phyloP scores from a whole-genome alignment of 805 yeast species.

The Priceomyces melissophilus region DNA sequence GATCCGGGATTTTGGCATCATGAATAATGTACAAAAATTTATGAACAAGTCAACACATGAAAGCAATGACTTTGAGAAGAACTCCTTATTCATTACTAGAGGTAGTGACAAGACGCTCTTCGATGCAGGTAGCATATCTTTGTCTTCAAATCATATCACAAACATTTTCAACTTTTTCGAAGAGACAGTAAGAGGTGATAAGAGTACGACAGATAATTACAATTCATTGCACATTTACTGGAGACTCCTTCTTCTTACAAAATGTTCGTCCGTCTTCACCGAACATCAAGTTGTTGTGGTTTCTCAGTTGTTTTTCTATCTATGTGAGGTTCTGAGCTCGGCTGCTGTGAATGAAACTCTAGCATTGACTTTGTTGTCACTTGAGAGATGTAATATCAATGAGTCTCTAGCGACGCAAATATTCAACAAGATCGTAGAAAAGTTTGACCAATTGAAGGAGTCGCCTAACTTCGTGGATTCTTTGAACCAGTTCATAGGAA shows the following conservation, averaged over 20 bases:
- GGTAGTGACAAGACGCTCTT: no score
- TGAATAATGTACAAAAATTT: slow-evolving; percentile 46
- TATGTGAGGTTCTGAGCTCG: slow-evolving; percentile 42
- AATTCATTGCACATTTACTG: slow-evolving; percentile 40
- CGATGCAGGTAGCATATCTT: no score
- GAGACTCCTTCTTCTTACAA: slow-evolving; percentile 45
- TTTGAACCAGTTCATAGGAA: slow-evolving; percentile 22
- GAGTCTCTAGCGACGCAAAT: no score
- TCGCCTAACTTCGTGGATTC: slow-evolving; percentile 40
- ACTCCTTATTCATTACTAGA: no score
- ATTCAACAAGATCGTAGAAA: no score
- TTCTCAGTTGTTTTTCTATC: slow-evolving; percentile 13
- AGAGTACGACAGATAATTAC: no score
- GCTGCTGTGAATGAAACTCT: slow-evolving; percentile 32
- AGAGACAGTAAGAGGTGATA: no score
- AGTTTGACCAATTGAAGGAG: slow-evolving; percentile 13
- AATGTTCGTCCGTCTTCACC: slow-evolving; percentile 14
- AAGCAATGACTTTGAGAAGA: no score
- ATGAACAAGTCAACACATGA: slow-evolving; percentile 26
- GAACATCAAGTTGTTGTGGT: no score
- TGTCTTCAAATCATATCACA: no score
- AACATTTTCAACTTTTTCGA: no score
- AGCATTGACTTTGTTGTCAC: slow-evolving; percentile 11
- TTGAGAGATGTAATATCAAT: no score
- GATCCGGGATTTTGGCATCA: slow-evolving; percentile 41